Evolutionary conservation across 139 green algal genomes (phyloP).

Genomic region (Chlamydomonas incerta): DNA sequence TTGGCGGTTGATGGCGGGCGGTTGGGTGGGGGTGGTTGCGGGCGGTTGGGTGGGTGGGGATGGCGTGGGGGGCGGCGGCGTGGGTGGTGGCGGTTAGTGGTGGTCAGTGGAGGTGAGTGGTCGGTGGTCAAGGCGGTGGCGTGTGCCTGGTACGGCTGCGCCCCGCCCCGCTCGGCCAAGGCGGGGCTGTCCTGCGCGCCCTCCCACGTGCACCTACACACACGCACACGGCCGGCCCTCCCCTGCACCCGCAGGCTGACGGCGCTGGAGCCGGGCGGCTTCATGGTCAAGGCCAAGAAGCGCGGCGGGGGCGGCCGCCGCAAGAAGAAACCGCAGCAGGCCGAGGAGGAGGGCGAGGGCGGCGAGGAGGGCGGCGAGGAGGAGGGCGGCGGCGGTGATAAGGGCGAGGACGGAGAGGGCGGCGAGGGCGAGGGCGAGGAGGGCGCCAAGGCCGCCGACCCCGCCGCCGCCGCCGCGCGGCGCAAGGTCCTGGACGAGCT

Average conservation of each 20-base stretch:
- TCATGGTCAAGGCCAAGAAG: slow-evolving; percentile 44
- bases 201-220: too few species aligned
- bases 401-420: slow-evolving; percentile 15
- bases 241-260: slow-evolving; percentile 6
- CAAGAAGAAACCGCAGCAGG: background rate
- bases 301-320: slow-evolving; percentile 3
- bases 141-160: too few species aligned
- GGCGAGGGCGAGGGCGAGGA: slow-evolving; percentile 13
- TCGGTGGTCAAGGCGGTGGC: too few species aligned
- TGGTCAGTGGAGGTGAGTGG: too few species aligned
- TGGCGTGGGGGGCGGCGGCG: too few species aligned
- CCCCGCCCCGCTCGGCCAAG: too few species aligned
- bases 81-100: too few species aligned
- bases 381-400: slow-evolving; percentile 17
- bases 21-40: background rate
- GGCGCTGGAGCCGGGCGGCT: slow-evolving; percentile 50
- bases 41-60: slow-evolving; percentile 11
- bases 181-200: too few species aligned
- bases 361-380: slow-evolving; percentile 15
- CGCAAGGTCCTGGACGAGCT: slow-evolving; percentile 39
- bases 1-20: too few species aligned
- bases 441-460: background rate
- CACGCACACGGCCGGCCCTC: too few species aligned
- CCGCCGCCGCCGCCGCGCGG: background rate
- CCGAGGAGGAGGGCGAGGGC: background rate